A percentile compares a stretch with the other conserved stretches of the same genome.
Conservation (phyloP, 2,329 filamentous ascomycete genomes). For the Colletotrichum coccodes region DNA sequence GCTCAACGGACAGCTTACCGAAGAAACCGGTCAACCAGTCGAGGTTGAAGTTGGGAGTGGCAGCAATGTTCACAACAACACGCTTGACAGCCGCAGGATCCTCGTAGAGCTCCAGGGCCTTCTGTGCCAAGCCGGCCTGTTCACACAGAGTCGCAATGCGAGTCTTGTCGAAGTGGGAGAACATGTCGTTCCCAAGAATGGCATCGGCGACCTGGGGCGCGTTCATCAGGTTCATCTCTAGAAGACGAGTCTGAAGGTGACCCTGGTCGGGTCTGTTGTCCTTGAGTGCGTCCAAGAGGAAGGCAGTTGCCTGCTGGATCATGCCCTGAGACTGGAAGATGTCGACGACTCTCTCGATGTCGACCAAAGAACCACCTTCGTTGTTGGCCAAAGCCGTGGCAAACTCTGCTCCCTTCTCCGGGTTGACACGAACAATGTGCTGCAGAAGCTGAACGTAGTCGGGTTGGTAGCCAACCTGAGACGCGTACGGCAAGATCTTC, state of each 20-base stretch:
- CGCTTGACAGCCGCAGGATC: constrained; percentile 92
- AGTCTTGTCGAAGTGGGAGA: constrained; percentile 93
- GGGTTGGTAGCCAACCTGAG: constrained; percentile 88
- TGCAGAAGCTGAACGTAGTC: constrained; percentile 93
- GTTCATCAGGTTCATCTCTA: constrained; percentile 98
- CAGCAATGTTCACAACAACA: constrained; percentile 83
- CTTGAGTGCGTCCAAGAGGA: constrained; percentile 93
- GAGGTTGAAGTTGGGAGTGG: constrained; percentile 84
- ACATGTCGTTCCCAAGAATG: constrained; percentile 98
- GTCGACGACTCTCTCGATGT: constrained; percentile 94
- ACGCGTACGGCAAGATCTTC: constrained; percentile 92
- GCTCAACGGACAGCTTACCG: constrained; percentile 92
- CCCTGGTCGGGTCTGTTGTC: constrained; percentile 95
- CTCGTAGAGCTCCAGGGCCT: constrained; percentile 94
- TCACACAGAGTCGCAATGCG: constrained; percentile 93
- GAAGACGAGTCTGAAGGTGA: constrained; percentile 89
- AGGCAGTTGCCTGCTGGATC: constrained; percentile 98
- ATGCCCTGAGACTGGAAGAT: constrained; percentile 98
- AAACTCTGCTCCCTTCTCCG: constrained; percentile 95
- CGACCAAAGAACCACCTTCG: constrained; percentile 86
- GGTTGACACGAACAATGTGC: constrained; percentile 90
- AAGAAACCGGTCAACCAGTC: constrained; percentile 96
- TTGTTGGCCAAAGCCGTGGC: constrained; percentile 92
- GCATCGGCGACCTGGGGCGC: constrained; percentile 98
- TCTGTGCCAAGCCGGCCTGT: constrained; percentile 86